These are phyloP conservation scores for Vachellia pachyceras DNA, from an alignment of 306 rosid genomes.

Conservation along the genomic window DNA sequence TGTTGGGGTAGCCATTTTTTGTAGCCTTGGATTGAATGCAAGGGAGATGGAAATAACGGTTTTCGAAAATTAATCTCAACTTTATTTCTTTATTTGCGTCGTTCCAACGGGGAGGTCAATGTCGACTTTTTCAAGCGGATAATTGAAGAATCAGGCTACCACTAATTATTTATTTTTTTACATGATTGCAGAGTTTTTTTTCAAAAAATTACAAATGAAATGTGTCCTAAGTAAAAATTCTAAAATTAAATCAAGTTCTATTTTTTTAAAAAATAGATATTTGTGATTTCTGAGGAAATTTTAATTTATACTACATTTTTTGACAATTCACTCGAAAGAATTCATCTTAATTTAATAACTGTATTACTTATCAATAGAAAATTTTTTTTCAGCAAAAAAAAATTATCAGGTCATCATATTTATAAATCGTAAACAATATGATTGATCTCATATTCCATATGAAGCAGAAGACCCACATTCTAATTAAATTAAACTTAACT, in stretches of 20 bases:
- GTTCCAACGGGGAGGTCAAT: background rate
- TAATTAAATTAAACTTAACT: too few species aligned
- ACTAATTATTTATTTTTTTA: background rate
- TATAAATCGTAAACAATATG: too few species aligned
- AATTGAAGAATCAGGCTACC: background rate
- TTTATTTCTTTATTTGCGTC: background rate
- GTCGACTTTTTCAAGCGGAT: background rate
- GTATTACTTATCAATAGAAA: too few species aligned
- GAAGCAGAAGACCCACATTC: too few species aligned
- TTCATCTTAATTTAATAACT: too few species aligned
- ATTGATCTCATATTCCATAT: too few species aligned
- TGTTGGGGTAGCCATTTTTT: slow-evolving; percentile 4
- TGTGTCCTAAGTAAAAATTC: background rate
- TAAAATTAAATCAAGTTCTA: background rate
- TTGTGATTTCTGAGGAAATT: background rate
- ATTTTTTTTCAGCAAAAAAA: too few species aligned
- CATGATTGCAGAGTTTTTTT: background rate
- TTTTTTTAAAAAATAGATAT: background rate
- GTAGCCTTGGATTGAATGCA: background rate
- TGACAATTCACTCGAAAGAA: too few species aligned
- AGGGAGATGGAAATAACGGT: background rate
- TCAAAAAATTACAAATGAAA: background rate
- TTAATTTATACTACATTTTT: background rate
- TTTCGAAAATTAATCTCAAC: background rate
- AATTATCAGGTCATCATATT: too few species aligned